These are phyloP conservation scores for Penicillium sp. DNA, from an alignment of 2,329 filamentous ascomycete species.

Conservation along the genomic window DNA sequence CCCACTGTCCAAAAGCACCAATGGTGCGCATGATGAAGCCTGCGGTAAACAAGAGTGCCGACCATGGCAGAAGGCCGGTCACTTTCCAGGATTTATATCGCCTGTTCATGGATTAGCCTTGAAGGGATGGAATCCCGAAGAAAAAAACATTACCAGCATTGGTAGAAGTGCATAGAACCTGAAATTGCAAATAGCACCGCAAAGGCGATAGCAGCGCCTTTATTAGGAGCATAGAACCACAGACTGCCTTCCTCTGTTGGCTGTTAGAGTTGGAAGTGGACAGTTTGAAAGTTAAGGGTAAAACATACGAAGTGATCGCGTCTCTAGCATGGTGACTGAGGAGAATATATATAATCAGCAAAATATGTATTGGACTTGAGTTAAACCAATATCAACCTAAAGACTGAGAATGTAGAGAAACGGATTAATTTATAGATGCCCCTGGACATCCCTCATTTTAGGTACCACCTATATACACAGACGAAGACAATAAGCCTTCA, in stretches of 20 bases:
- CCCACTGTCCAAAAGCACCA: slow-evolving; percentile 43
- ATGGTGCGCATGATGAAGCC: slow-evolving; percentile 53
- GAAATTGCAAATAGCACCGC: slow-evolving; percentile 38
- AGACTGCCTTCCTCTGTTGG: slow-evolving; percentile 30
- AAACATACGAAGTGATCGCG: slow-evolving; percentile 26
- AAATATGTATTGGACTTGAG: too few species aligned
- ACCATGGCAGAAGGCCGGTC: slow-evolving; percentile 51
- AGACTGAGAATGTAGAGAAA: too few species aligned
- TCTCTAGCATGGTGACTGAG: slow-evolving; percentile 17
- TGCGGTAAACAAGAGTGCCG: slow-evolving; percentile 49
- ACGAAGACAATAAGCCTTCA: background rate
- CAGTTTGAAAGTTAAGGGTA: too few species aligned
- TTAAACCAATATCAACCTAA: too few species aligned
- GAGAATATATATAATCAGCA: too few species aligned
- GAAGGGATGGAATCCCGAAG: too few species aligned
- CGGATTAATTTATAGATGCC: too few species aligned
- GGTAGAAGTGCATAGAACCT: slow-evolving; percentile 35
- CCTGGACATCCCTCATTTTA: too few species aligned
- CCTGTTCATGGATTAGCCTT: slow-evolving; percentile 40
- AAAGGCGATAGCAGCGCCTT: slow-evolving; percentile 40
- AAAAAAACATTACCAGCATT: slow-evolving; percentile 29
- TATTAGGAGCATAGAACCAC: slow-evolving; percentile 41
- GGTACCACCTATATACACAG: background rate
- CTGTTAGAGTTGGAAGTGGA: background rate
- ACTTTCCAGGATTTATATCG: slow-evolving; percentile 55